Percentiles rank a stretch among this genome's conserved stretches.
These are phyloP conservation scores for Dichomitus squalens DNA, from an alignment of 1,284 basidiomycete species.

Conservation along the genomic window DNA sequence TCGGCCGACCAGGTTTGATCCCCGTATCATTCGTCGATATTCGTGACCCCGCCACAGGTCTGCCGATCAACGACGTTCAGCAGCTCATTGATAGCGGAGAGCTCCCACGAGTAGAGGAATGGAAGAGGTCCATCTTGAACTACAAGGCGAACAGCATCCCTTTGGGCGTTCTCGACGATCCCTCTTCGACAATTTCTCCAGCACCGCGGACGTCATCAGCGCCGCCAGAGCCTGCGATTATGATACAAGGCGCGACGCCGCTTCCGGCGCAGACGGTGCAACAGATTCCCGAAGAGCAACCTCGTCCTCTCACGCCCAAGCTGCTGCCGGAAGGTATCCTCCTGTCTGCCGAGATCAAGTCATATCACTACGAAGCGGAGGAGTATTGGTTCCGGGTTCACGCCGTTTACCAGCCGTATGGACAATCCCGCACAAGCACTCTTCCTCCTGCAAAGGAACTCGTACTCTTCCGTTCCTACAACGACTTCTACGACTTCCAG, in stretches of 20 bases:
- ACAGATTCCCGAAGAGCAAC: slow-evolving; percentile 22
- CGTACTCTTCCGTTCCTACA: slow-evolving; percentile 93
- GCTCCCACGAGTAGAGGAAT: slow-evolving; percentile 95
- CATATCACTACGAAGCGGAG: slow-evolving; percentile 95
- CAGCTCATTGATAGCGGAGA: slow-evolving; percentile 83
- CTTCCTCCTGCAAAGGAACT: slow-evolving; percentile 79
- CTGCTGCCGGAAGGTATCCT: slow-evolving; percentile 81
- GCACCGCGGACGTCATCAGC: slow-evolving; percentile 14
- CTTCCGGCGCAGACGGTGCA: slow-evolving; percentile 27
- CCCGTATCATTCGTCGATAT: slow-evolving; percentile 97
- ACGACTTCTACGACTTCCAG: slow-evolving; percentile 99
- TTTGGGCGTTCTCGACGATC: slow-evolving; percentile 85
- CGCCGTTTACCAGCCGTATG: slow-evolving; percentile 85
- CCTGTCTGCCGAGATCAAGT: slow-evolving; percentile 88
- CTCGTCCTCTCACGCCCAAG: slow-evolving; percentile 36
- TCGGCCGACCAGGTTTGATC: slow-evolving; percentile 95
- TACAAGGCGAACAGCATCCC: slow-evolving; percentile 98
- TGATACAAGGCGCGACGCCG: slow-evolving; percentile 33
- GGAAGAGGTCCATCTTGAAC: slow-evolving; percentile 93
- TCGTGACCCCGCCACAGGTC: slow-evolving; percentile 87
- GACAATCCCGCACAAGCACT: slow-evolving; percentile 48
- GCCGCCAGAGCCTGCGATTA: slow-evolving; percentile 22
- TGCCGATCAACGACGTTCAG: slow-evolving; percentile 73
- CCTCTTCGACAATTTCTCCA: slow-evolving; percentile 14
- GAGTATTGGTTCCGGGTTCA: slow-evolving; percentile 98